These are phyloP conservation scores for Teratosphaeria pseudoeucalypti DNA, from an alignment of 2,329 filamentous ascomycete species.

Conservation along the genomic window DNA sequence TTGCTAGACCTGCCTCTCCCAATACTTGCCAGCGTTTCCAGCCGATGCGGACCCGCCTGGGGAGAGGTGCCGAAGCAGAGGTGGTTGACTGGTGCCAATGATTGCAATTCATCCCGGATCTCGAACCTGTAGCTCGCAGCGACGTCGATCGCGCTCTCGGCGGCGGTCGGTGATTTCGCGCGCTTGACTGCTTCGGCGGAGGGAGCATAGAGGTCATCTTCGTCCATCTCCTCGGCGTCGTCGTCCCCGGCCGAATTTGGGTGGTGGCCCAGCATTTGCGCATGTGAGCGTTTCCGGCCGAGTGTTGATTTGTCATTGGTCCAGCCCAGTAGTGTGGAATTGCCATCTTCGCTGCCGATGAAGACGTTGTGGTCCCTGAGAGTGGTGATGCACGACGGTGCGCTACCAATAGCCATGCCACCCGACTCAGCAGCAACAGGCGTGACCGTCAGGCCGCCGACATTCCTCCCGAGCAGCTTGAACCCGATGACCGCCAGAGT, in stretches of 20 bases:
- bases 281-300: slow-evolving; percentile 53
- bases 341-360: slow-evolving; percentile 71
- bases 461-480: slow-evolving; percentile 77
- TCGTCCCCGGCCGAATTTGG: slow-evolving; percentile 38
- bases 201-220: slow-evolving; percentile 50
- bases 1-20: slow-evolving; percentile 58
- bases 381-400: slow-evolving; percentile 58
- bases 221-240: slow-evolving; percentile 48
- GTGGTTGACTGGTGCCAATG: slow-evolving; percentile 68
- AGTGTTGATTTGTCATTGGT: slow-evolving; percentile 52
- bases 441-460: slow-evolving; percentile 73
- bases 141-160: slow-evolving; percentile 41
- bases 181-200: background rate
- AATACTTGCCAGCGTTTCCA: slow-evolving; percentile 46
- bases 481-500: slow-evolving; percentile 68
- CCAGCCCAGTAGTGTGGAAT: slow-evolving; percentile 77
- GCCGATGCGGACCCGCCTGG: slow-evolving; percentile 24
- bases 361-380: slow-evolving; percentile 65
- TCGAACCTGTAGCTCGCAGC: slow-evolving; percentile 55
- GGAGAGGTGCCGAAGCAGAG: slow-evolving; percentile 55
- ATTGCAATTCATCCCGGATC: slow-evolving; percentile 65
- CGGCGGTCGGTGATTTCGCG: background rate
- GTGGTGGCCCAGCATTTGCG: slow-evolving; percentile 47
- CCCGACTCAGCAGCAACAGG: slow-evolving; percentile 47
- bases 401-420: slow-evolving; percentile 49